phyloP scores from a whole-genome alignment of 176 grass and related monocot genomes.

The Thinopyrum elongatum region DNA sequence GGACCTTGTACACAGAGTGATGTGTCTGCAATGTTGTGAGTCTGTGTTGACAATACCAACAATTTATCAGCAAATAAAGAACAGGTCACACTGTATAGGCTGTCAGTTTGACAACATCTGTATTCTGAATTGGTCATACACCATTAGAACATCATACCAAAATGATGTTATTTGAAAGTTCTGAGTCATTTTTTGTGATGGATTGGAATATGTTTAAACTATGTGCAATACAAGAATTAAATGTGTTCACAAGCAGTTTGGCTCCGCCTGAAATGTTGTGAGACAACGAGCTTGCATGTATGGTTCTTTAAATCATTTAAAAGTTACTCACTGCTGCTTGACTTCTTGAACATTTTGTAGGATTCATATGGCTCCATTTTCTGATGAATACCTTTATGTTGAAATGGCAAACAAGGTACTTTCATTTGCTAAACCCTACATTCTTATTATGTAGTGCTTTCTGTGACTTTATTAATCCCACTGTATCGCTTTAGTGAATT shows the following conservation, averaged over 20 bases:
- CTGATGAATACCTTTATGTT: constrained; percentile 98
- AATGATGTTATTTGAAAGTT: neutral
- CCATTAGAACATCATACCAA: neutral
- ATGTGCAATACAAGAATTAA: neutral
- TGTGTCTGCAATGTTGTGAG: neutral
- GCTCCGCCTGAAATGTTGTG: neutral
- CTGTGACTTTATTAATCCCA: constrained; percentile 6
- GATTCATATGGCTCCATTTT: constrained; percentile 99
- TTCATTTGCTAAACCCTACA: neutral
- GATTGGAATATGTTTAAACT: neutral
- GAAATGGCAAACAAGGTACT: constrained; percentile 99
- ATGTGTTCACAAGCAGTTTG: neutral
- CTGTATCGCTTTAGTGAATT: neutral
- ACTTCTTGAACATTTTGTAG: constrained; percentile 45
- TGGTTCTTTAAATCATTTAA: neutral
- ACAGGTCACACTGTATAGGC: neutral
- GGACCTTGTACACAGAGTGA: neutral
- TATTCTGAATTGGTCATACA: neutral
- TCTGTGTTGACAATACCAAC: neutral
- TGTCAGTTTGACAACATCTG: constrained; percentile 5
- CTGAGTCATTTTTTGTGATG: neutral
- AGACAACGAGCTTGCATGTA: neutral
- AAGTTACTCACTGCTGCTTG: constrained; percentile 18
- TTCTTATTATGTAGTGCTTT: neutral
- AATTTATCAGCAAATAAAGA: neutral